A percentile compares a stretch with the other conserved stretches of the same genome.
Conservation (phyloP, 2,329 filamentous ascomycete genomes). For the Fusarium cyanostomum region DNA sequence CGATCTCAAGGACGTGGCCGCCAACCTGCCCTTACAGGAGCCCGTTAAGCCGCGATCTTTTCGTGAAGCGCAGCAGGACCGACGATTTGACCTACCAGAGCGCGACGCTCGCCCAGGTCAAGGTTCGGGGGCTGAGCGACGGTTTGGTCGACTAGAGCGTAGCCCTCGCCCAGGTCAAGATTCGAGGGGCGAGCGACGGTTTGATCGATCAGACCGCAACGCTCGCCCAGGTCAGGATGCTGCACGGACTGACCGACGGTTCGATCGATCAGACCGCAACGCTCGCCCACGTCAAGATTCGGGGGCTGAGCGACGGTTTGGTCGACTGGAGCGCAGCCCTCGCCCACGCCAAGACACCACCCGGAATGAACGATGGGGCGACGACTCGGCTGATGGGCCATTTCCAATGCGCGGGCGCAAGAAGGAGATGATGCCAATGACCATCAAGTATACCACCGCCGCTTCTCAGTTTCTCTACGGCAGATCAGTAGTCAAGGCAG, state of each 20-base stretch:
- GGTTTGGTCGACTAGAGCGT: background rate
- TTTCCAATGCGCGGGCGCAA: conserved; percentile 34
- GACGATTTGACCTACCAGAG: conserved; percentile 5
- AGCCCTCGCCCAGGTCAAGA: background rate
- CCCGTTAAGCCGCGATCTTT: conserved; percentile 41
- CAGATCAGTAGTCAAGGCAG: conserved; percentile 80
- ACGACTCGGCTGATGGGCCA: conserved; percentile 1
- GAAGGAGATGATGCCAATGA: conserved; percentile 50
- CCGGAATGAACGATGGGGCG: conserved; percentile 17
- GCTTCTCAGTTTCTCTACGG: conserved; percentile 95
- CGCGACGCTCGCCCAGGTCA: background rate
- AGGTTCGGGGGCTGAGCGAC: background rate
- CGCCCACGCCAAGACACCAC: conserved; percentile 14
- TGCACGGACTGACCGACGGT: background rate
- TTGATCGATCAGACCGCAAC: conserved; percentile 1
- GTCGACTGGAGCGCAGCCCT: background rate
- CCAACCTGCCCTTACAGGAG: conserved; percentile 39
- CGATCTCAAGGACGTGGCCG: conserved; percentile 43
- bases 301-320: background rate
- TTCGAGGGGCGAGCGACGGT: background rate
- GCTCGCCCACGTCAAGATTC: background rate
- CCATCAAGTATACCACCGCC: conserved; percentile 74
- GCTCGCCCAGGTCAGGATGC: background rate
- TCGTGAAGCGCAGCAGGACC: conserved; percentile 18
- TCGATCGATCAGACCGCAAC: conserved; percentile 8